Evolutionary conservation across 495 filamentous ascomycete genomes (phyloP), one percentile per base, ranked within the genome.

Genomic region (Trichodelitschia bisporula): DNA sequence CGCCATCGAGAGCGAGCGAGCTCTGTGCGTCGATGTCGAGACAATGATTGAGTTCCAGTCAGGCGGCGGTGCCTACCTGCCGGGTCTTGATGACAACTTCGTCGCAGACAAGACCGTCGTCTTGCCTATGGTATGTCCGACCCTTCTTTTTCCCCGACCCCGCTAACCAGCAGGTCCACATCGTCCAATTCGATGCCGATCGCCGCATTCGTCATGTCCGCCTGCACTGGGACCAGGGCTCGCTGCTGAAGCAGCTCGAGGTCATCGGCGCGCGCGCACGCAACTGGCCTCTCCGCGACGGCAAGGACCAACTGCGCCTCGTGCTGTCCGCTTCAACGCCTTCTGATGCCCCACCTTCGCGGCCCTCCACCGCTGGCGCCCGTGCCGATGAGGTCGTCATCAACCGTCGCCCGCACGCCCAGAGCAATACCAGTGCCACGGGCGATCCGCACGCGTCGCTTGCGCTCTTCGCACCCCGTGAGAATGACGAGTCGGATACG

Each of bases 271-370:
- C 67, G 40, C 70, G 76, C 16, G 77, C 74, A 27, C 74, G 71
- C 43, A 78, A 74, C 45, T 97, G 86, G 86, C 86, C 86, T 13
- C 84, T 97, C 49, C 75, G 71, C 36, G 80, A 91, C 44, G 76
- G 73, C 34, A 72, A 66, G 39, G 80, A 90, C 15, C 86, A 95
- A 50, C 59, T 69, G 26, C 71, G 62, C 39, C 55, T 90, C 35
- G 73, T 95, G 38, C 5, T 10, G 8, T 19, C 29, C 15, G 53
- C 53, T 39, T 44, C 47, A 2, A 57, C 53, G 27, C 30, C 40
- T 24, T 26, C 31, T 10, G 30, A 42, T 19, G 30, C 33, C 3
- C 24, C 32, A 1, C 15, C 16, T 4, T 42, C 39, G 12, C 28
- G 36, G 9, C 35, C 31, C 9, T 36, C 40, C 8, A 43, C 40